Evolutionary conservation across 2,329 filamentous ascomycete species (phyloP), one percentile per base, ranked within the genome.

Genomic region (Fusarium mexicanum): DNA sequence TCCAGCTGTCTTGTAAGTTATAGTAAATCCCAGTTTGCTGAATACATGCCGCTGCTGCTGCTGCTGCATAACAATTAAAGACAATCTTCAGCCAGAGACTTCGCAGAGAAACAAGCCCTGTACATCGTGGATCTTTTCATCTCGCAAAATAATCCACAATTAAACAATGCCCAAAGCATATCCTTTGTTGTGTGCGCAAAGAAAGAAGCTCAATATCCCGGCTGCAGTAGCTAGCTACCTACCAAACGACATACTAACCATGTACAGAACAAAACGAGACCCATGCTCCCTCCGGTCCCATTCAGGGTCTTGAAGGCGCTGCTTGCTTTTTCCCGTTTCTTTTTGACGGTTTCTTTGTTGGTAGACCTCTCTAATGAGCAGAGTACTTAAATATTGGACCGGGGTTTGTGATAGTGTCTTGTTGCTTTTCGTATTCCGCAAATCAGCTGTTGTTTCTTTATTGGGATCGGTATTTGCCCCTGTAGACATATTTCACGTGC

Each of bases 201-300:
- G 37, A 64, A 51, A 67, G 37, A 60, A 60, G 37, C 46, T 35
- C 64, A 65, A 40, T n/a, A 44, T 33, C 47, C 65, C 48, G 43
- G 47, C 71, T 57, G 61, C 63, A 51, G 46, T 57, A 60, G 35
- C 2, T 16, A 35, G 63, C 40, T 43, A 37, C 46, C 22, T 47
- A 29, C 24, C 26, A 51, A 44, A 67, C 41, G 46, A 38, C 38
- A 55, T 41, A 13, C 35, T 55, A 63, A 61, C 63, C 57, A 58
- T 67, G 55, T 71, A 40, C 24, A 40, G 35, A 54, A 44, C 41
- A 35, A 62, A 60, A 59, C 37, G 51, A 40, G 57, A 29, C 58
- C 64, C 64, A 68, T 72, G 68, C 53, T 72, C 57, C 58, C 53
- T 72, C 57, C 53, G 13, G 55, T 66, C 43, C 22, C 26, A 22